Evolutionary conservation across 2,329 filamentous ascomycete genomes (phyloP).

Genomic region (Neopestalotiopsis sp.): DNA sequence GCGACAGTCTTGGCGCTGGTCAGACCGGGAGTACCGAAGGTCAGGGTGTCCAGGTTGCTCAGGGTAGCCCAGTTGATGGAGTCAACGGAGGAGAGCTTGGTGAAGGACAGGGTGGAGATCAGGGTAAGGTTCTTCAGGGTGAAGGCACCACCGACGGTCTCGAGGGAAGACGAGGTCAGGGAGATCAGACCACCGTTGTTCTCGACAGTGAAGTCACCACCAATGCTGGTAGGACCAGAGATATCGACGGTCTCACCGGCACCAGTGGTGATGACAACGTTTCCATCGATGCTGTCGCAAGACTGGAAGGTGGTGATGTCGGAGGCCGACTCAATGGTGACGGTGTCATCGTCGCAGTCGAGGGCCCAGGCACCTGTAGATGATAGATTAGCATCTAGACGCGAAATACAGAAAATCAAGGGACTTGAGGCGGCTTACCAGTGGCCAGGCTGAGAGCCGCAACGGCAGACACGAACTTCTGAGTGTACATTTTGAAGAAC

Average conservation of each 20-base stretch:
- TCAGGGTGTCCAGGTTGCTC: conserved; percentile 57
- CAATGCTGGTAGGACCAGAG: conserved; percentile 59
- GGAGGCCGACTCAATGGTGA: conserved; percentile 67
- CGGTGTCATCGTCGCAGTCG: conserved; percentile 42
- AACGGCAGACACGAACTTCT: conserved; percentile 50
- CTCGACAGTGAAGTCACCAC: conserved; percentile 60
- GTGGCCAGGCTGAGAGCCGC: conserved; percentile 49
- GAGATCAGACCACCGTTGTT: conserved; percentile 68
- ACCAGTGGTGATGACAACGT: conserved; percentile 65
- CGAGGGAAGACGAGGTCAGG: conserved; percentile 65
- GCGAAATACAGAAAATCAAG: background rate
- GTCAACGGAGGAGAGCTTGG: conserved; percentile 66
- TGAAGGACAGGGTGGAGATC: conserved; percentile 72
- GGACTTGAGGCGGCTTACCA: conserved; percentile 39
- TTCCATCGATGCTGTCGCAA: conserved; percentile 74
- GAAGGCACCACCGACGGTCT: conserved; percentile 73
- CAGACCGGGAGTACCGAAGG: conserved; percentile 61
- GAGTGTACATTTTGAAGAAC: conserved; percentile 50
- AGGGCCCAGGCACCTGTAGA: conserved; percentile 33
- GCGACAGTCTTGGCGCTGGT: conserved; percentile 69
- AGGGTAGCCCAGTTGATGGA: conserved; percentile 76
- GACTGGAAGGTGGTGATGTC: conserved; percentile 62
- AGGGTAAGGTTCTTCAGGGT: conserved; percentile 69
- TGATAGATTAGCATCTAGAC: conserved; percentile 23
- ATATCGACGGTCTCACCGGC: conserved; percentile 65